Conservation (phyloP, 768 basidiomycete species). For the Hebeloma cylindrosporum region DNA sequence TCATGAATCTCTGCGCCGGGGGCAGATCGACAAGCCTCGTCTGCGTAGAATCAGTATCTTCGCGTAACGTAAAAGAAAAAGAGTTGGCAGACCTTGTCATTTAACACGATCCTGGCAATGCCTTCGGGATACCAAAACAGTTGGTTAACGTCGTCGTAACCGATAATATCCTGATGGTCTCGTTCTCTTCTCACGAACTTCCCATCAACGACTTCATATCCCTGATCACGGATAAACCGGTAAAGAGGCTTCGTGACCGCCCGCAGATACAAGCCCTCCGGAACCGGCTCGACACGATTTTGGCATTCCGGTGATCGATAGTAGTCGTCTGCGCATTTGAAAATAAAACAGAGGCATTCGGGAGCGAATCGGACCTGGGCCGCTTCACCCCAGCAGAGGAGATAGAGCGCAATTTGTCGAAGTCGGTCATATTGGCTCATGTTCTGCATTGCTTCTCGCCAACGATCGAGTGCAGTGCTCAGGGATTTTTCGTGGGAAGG, state of each 20-base stretch:
- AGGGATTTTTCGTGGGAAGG: conserved; percentile 63
- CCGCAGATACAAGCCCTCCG: conserved; percentile 92
- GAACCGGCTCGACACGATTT: conserved; percentile 85
- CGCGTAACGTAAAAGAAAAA: not conserved
- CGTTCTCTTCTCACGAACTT: conserved; percentile 91
- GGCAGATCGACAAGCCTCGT: conserved; percentile 89
- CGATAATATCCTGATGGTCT: conserved; percentile 94
- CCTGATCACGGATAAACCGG: conserved; percentile 95
- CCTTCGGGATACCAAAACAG: conserved; percentile 99
- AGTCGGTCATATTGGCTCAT: conserved; percentile 99
- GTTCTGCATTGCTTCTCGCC: conserved; percentile 97
- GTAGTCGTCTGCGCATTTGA: conserved; percentile 99
- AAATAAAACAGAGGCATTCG: conserved; percentile 98
- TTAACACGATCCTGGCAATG: conserved; percentile 85
- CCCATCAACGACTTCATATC: conserved; percentile 94
- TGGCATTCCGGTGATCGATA: conserved; percentile 99
- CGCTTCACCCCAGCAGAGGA: conserved; percentile 97
- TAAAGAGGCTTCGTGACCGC: conserved; percentile 93
- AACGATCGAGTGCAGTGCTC: conserved; percentile 83
- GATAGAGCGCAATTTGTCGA: conserved; percentile 91
- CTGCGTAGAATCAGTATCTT: conserved; percentile 38
- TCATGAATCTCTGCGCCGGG: conserved; percentile 92
- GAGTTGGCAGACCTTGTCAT: conserved; percentile 69
- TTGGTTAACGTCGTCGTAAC: conserved; percentile 99
- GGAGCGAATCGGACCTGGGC: conserved; percentile 97